Base-by-base conservation (phyloP, 2,329 filamentous ascomycete species). In the Daldinia sp. region DNA sequence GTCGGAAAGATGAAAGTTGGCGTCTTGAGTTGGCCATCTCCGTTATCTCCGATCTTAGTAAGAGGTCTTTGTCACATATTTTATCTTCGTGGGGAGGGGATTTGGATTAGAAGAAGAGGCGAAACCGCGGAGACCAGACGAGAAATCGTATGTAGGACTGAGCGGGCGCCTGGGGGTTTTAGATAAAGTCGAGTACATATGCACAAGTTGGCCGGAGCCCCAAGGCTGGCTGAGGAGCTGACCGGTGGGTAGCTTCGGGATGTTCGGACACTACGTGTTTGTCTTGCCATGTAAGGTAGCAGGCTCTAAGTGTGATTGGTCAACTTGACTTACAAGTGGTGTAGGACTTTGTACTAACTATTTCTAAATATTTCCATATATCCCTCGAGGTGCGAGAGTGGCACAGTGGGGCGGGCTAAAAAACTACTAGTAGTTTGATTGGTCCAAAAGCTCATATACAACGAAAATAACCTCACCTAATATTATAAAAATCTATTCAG, bases 71-170 rank as follows among this genome's bases (percentile, higher is more conserved):
- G 25, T 57, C 41, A 50, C 57, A 62, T 62, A 50, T 50, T 32
- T 56, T 13, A 30, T 11, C n/a, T 13, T 30, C 47, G 27, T 19
- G 23, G 47, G 10, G 34, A 43, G 47, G 35, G 39, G 17, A 34
- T 10, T 41, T 32, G 15, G 45, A 37, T 19, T 35, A 25, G 15
- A 27, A 35, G 51, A 30, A 47, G 47, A 43, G 55, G 19, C n/a
- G 1, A 21, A 39, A 21, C 7, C 8, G 19, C 19, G n/a, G 35
- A 23, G 21, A 43, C 21, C 45, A 48, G 27, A 45, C 21, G 39
- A 45, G 39, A 45, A 45, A 45, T 45, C 8, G 10, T 48, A 30
- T 3, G 45, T 64, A 67, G 61, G 64, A 61, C 64, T 67, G 58
- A 54, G 64, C 57, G 64, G 29, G 47, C 57, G 57, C 32, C 27